Base-by-base conservation (phyloP, 2,329 filamentous ascomycete genomes). In the Colletotrichum horii region DNA sequence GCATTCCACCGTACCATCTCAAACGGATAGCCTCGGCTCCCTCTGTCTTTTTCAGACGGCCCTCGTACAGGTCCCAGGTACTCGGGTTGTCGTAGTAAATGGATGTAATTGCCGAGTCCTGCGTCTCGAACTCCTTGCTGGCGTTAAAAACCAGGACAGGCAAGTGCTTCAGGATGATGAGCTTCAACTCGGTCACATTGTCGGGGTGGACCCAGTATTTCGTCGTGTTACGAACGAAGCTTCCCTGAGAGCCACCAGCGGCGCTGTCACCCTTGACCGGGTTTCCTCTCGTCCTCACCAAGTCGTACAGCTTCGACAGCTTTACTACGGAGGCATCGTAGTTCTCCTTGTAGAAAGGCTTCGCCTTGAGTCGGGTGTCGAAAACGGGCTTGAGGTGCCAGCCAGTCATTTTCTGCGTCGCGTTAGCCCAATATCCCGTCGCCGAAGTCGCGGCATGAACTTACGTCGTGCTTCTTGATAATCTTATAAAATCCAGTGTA, bases 401-500 rank as follows among this genome's bases (percentile, higher is more conserved):
- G 76, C 93, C 91, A 1, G 97, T 99, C 89, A 94, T 90, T 95
- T 99, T 99, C 94, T 97, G 81, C 22, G 7, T 14, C 43, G 16
- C 19, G 55, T 75, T 36, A 77, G 65, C 34, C 12, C 43, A 32
- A 14, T n/a, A 16, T 48, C 6, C n/a, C 8, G 14, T 24, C 12
- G n/a, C 22, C 58, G n/a, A 61, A 15, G 66, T 70, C 60, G 43
- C 26, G 66, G 87, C 30, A 15, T 7, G 14, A 38, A 77, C 94
- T 80, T 85, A 96, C 95, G 87, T 98, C 97, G 85, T 99, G 97
- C 89, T 99, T 99, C 90, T 99, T 99, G 86, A 99, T 98, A 78
- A 99, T 99, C 89, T 99, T 99, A 88, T 98, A 97, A 84, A 99
- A 99, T 7, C 97, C 97, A 1, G 96, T 98, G 83, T 99, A 99